Evolutionary conservation across 2,329 filamentous ascomycete species (phyloP).

Genomic region (Rugonectria rugulosa): DNA sequence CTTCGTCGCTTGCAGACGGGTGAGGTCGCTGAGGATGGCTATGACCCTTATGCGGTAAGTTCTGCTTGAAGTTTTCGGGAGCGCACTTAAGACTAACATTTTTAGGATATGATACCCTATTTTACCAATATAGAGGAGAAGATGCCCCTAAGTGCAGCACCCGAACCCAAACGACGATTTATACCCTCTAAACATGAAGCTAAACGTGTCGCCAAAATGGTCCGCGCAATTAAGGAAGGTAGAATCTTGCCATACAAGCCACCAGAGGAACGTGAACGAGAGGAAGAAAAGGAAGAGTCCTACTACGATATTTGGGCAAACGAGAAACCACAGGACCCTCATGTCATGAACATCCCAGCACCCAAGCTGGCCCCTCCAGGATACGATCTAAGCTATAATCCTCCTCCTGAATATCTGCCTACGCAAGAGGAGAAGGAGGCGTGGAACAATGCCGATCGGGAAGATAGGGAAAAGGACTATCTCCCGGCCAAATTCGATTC

Average conservation of each 20-base stretch:
- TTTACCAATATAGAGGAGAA: constrained; percentile 90
- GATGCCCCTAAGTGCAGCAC: constrained; percentile 94
- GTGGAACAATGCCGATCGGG: constrained; percentile 87
- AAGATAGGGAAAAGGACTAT: constrained; percentile 90
- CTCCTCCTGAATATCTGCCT: constrained; percentile 91
- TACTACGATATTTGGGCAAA: constrained; percentile 96
- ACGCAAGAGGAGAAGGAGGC: constrained; percentile 81
- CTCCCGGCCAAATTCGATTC: constrained; percentile 83
- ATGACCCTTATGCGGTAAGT: constrained; percentile 87
- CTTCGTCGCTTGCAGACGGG: constrained; percentile 89
- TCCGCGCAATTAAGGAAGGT: constrained; percentile 93
- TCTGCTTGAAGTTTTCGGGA: not conserved
- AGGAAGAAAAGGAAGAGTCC: constrained; percentile 73
- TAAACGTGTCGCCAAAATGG: constrained; percentile 96
- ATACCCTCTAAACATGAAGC: constrained; percentile 96
- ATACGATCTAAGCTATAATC: constrained; percentile 96
- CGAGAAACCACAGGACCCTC: constrained; percentile 80
- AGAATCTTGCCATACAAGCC: constrained; percentile 91
- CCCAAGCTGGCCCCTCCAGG: constrained; percentile 93
- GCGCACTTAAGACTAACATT: constrained; percentile 1
- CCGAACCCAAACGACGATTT: constrained; percentile 95
- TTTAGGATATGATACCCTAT: constrained; percentile 84
- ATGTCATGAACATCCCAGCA: constrained; percentile 93
- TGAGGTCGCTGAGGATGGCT: constrained; percentile 85
- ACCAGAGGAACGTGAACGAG: constrained; percentile 69